Conservation (phyloP, 1,284 basidiomycete genomes). For the Pisolithus thermaeus region DNA sequence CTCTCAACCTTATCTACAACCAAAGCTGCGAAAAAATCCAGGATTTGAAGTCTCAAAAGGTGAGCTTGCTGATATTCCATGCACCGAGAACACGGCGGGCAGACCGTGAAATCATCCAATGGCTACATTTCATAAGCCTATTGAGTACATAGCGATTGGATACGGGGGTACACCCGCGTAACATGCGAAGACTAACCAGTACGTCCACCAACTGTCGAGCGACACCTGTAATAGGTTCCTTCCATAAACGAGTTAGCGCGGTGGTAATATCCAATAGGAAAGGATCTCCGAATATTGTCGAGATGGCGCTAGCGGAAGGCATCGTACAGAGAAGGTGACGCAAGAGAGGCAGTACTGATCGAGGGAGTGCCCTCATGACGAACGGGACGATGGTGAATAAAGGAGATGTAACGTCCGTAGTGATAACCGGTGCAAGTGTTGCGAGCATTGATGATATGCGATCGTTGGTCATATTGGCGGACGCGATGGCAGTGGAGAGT, state of each 20-base stretch:
- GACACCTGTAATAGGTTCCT: constrained; percentile 5
- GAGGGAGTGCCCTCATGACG: constrained; percentile 34
- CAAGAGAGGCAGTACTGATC: constrained; percentile 31
- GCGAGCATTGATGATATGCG: constrained; percentile 25
- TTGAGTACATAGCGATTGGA: constrained; percentile 26
- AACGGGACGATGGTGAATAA: constrained; percentile 36
- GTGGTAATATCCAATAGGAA: constrained; percentile 10
- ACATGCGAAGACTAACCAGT: constrained; percentile 24
- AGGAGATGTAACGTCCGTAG: constrained; percentile 7
- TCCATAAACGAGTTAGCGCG: constrained; percentile 14
- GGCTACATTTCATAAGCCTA: constrained; percentile 29
- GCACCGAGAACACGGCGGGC: constrained; percentile 30
- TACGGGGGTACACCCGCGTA: constrained; percentile 12
- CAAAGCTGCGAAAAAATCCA: constrained; percentile 24
- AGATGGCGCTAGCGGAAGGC: constrained; percentile 13
- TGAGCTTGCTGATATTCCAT: constrained; percentile 18
- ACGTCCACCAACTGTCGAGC: constrained; percentile 10
- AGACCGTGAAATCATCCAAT: constrained; percentile 35
- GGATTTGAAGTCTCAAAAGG: constrained; percentile 25
- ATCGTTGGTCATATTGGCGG: constrained; percentile 43
- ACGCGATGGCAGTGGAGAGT: constrained; percentile 4
- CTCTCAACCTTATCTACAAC: constrained; percentile 19
- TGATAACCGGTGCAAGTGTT: constrained; percentile 13
- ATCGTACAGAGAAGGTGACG: constrained; percentile 28
- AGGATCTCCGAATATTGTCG: constrained; percentile 17